Percentiles rank a stretch among this genome's conserved stretches.
phyloP scores from a whole-genome alignment of 805 yeast species.

The Ogataea neopini region DNA sequence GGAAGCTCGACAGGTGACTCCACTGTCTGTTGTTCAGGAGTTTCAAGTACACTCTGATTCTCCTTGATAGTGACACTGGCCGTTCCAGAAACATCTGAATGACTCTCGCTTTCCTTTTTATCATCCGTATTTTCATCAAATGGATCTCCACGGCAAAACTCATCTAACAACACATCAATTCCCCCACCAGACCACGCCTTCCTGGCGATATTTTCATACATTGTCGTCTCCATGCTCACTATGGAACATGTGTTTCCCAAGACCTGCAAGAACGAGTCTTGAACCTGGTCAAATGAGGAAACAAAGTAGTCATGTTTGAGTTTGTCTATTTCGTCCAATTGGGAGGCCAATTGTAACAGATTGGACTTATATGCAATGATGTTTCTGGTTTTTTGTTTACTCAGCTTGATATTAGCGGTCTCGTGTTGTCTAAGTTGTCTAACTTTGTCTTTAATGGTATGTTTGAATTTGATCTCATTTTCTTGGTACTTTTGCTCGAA shows the following conservation, averaged over 20 bases:
- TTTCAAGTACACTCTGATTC: slow-evolving; percentile 1
- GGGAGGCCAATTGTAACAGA: slow-evolving; percentile 64
- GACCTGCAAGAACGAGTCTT: slow-evolving; percentile 57
- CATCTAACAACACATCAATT: slow-evolving; percentile 50
- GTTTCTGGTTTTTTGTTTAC: slow-evolving; percentile 63
- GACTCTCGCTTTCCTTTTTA: not conserved
- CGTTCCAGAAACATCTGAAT: not conserved
- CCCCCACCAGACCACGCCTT: slow-evolving; percentile 92
- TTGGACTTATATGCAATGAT: slow-evolving; percentile 67
- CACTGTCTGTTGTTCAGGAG: not conserved
- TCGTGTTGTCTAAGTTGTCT: slow-evolving; percentile 59
- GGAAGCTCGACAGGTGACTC: too few species aligned
- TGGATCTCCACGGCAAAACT: slow-evolving; percentile 13
- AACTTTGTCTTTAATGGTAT: slow-evolving; percentile 53
- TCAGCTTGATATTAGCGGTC: slow-evolving; percentile 54
- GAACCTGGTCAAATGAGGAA: slow-evolving; percentile 60
- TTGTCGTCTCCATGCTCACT: slow-evolving; percentile 77
- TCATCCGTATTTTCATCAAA: slow-evolving; percentile 6
- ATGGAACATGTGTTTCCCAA: slow-evolving; percentile 59
- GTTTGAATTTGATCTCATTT: slow-evolving; percentile 56
- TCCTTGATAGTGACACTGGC: not conserved
- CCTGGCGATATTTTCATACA: slow-evolving; percentile 75
- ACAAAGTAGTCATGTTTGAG: slow-evolving; percentile 75
- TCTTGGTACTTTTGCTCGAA: slow-evolving; percentile 45
- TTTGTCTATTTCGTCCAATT: slow-evolving; percentile 76